These are phyloP conservation scores for Boletellus sp. DNA, from an alignment of 768 basidiomycete species.

Conservation along the genomic window DNA sequence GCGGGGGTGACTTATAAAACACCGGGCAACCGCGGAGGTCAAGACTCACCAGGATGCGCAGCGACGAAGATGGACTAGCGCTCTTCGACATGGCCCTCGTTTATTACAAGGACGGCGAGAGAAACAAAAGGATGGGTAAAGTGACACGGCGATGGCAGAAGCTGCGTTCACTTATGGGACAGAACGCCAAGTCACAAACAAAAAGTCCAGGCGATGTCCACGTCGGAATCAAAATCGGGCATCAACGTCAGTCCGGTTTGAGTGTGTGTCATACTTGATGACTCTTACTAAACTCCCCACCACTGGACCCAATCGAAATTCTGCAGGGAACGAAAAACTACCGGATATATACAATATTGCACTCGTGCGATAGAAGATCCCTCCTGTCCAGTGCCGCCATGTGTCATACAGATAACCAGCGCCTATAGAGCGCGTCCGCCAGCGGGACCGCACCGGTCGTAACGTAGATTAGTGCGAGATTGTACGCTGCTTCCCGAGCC, in stretches of 20 bases:
- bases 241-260: neutral
- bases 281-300: neutral
- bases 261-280: slow-evolving; percentile 2
- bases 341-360: no score
- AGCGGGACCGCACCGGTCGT: slow-evolving; percentile 70
- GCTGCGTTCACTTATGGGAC: no score
- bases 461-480: slow-evolving; percentile 78
- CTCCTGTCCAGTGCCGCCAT: neutral
- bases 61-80: slow-evolving; percentile 10
- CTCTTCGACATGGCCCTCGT: slow-evolving; percentile 8
- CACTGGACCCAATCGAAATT: slow-evolving; percentile 1
- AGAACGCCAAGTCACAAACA: no score
- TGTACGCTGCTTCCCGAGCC: slow-evolving; percentile 80
- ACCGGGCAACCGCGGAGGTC: no score
- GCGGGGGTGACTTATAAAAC: neutral
- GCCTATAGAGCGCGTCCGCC: slow-evolving; percentile 66
- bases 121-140: neutral
- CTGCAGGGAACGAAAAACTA: slow-evolving; percentile 2
- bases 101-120: neutral
- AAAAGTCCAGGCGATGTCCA: neutral
- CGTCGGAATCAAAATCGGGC: slow-evolving; percentile 11
- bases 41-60: slow-evolving; percentile 10
- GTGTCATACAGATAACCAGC: slow-evolving; percentile 75
- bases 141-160: no score
- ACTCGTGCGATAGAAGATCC: no score